Base-by-base conservation (phyloP, 2,329 filamentous ascomycete genomes). In the Endocalyx cinctus region DNA sequence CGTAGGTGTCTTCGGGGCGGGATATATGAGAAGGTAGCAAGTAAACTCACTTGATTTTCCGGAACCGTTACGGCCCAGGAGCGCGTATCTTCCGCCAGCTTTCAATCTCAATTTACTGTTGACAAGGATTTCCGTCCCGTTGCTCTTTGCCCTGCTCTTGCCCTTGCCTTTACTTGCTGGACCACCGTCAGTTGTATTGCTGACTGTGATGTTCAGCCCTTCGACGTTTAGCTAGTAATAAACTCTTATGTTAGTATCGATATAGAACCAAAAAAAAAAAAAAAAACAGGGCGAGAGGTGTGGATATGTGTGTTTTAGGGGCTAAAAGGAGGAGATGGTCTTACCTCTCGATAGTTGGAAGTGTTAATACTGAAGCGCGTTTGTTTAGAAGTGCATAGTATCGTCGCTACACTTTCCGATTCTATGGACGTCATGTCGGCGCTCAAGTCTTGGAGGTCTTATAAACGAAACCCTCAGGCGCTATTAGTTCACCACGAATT, bases 21-120 rank as follows among this genome's bases (percentile, higher is more conserved):
- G 20, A 23, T n/a, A 23, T 8, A n/a, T n/a, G 20, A n/a, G n/a
- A n/a, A 23, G 8, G 20, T n/a, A 23, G n/a, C 20, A 23, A 23
- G 11, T 7, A 15, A 11, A 51, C 70, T 57, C 59, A 82, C 79
- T 90, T 4, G 84, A 89, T 54, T 94, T 94, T 5, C 87, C 87
- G 2, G 80, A 83, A 1, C 87, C 87, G 59, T 94, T 94, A 6
- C 84, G 72, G 0, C 87, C 87, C 14, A 90, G 68, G 2, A 94
- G 66, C 0, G 85, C 86, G 66, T 94, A 94, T 40, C 84, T 72
- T 28, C 79, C 69, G 0, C 84, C 82, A 31, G 79, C 75, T 44
- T 90, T 85, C 4, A 94, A 62, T 16, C 79, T 75, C 22, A 94
- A 61, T 36, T 79, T 79, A 2, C 82, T 83, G 54, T 83, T 77